These are phyloP conservation scores for Rosa lucieae DNA, from an alignment of 306 rosid species.

Conservation along the genomic window DNA sequence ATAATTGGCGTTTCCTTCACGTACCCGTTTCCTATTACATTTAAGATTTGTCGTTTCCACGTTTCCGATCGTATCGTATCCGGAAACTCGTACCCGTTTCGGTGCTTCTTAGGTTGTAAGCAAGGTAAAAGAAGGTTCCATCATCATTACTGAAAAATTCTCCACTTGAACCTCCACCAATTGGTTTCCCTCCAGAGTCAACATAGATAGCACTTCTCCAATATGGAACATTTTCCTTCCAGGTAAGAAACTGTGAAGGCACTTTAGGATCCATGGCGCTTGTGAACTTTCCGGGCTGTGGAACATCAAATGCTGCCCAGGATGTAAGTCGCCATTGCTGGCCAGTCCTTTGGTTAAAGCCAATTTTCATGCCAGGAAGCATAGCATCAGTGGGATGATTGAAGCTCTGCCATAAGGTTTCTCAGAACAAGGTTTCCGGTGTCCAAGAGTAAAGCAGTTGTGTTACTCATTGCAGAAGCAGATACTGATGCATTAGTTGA, in stretches of 20 bases:
- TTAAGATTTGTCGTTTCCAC: no score
- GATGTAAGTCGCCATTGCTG: background rate
- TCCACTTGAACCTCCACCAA: background rate
- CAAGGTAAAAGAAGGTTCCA: background rate
- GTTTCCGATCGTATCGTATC: no score
- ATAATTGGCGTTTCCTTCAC: no score
- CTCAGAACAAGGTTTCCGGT: constrained; percentile 23
- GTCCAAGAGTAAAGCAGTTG: background rate
- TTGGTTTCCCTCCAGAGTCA: background rate
- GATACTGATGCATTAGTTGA: constrained; percentile 10
- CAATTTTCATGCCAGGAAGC: constrained; percentile 33
- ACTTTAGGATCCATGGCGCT: background rate
- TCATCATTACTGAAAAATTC: background rate
- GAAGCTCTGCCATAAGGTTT: constrained; percentile 46
- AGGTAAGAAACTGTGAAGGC: background rate
- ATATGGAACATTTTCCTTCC: background rate
- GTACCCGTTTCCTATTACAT: no score
- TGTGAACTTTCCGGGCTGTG: background rate
- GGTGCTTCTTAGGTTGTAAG: no score
- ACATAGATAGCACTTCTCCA: background rate
- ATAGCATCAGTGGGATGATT: constrained; percentile 34
- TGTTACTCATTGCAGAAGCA: background rate
- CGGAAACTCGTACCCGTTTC: no score
- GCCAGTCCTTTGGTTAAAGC: background rate
- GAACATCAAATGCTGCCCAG: constrained; percentile 1